phyloP scores from a whole-genome alignment of 2,329 filamentous ascomycete species.

The Albifimbria verrucaria region DNA sequence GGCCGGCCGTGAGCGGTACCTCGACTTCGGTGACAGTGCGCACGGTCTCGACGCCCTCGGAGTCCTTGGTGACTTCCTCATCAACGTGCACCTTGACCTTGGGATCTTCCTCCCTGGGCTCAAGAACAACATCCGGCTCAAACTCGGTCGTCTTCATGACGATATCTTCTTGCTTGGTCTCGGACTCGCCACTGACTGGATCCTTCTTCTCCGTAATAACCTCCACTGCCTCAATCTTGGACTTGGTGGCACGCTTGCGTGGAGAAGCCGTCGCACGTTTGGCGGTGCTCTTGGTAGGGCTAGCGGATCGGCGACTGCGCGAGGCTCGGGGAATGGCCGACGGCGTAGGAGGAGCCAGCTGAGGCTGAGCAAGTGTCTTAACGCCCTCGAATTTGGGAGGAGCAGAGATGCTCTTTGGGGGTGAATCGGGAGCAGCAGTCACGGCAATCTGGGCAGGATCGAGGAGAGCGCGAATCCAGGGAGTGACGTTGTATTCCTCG shows the following conservation, averaged over 20 bases:
- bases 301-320: slow-evolving; percentile 55
- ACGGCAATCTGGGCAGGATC: slow-evolving; percentile 75
- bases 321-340: slow-evolving; percentile 40
- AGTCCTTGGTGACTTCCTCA: slow-evolving; percentile 54
- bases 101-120: slow-evolving; percentile 52
- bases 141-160: slow-evolving; percentile 47
- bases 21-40: slow-evolving; percentile 74
- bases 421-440: slow-evolving; percentile 58
- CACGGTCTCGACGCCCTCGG: slow-evolving; percentile 61
- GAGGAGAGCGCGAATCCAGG: slow-evolving; percentile 90
- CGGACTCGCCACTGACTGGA: slow-evolving; percentile 25
- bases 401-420: slow-evolving; percentile 72
- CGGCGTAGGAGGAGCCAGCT: slow-evolving; percentile 48
- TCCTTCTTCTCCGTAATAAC: slow-evolving; percentile 22
- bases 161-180: slow-evolving; percentile 27
- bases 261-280: slow-evolving; percentile 48
- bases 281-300: slow-evolving; percentile 46
- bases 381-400: slow-evolving; percentile 75
- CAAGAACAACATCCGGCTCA: slow-evolving; percentile 45
- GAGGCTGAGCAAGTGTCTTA: slow-evolving; percentile 28
- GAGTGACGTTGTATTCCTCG: slow-evolving; percentile 78
- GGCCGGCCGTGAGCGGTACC: slow-evolving; percentile 60
- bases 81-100: slow-evolving; percentile 69
- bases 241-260: slow-evolving; percentile 49
- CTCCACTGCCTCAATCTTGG: slow-evolving; percentile 37